These are phyloP conservation scores for Curvularia eragrostidis DNA, from an alignment of 2,329 filamentous ascomycete species.

Conservation along the genomic window DNA sequence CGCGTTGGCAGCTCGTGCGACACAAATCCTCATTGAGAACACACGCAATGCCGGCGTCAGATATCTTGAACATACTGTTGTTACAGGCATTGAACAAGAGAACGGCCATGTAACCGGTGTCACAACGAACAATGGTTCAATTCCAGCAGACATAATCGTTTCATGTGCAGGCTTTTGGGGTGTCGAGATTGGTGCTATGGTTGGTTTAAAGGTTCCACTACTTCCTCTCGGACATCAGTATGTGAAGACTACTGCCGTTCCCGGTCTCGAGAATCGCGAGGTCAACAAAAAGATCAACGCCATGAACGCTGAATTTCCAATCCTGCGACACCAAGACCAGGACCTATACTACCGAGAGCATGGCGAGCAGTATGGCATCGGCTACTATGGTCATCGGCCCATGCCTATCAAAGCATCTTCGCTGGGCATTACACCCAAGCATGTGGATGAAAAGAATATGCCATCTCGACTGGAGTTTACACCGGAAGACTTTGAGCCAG, in stretches of 20 bases:
- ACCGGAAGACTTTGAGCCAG: conserved; percentile 64
- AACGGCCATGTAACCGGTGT: conserved; percentile 64
- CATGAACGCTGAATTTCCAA: conserved; percentile 61
- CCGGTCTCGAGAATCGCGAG: conserved; percentile 53
- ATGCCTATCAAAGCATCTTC: conserved; percentile 65
- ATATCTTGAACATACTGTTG: conserved; percentile 63
- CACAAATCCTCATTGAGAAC: conserved; percentile 65
- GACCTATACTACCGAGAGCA: conserved; percentile 71
- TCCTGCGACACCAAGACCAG: conserved; percentile 67
- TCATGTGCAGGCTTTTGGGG: conserved; percentile 72
- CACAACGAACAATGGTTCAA: conserved; percentile 55
- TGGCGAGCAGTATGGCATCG: conserved; percentile 67
- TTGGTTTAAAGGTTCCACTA: conserved; percentile 63
- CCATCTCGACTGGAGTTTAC: conserved; percentile 69
- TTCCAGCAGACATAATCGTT: conserved; percentile 66
- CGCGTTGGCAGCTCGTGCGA: conserved; percentile 66
- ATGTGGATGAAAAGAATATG: conserved; percentile 67
- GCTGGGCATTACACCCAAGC: conserved; percentile 60
- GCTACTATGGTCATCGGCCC: conserved; percentile 68
- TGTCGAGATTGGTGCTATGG: conserved; percentile 69
- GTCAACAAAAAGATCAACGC: conserved; percentile 54
- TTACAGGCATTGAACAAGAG: conserved; percentile 62
- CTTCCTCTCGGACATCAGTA: conserved; percentile 70
- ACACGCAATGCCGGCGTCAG: conserved; percentile 65
- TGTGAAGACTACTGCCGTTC: conserved; percentile 65